Conservation (phyloP, 768 basidiomycete species). For the Auricularia cornea region DNA sequence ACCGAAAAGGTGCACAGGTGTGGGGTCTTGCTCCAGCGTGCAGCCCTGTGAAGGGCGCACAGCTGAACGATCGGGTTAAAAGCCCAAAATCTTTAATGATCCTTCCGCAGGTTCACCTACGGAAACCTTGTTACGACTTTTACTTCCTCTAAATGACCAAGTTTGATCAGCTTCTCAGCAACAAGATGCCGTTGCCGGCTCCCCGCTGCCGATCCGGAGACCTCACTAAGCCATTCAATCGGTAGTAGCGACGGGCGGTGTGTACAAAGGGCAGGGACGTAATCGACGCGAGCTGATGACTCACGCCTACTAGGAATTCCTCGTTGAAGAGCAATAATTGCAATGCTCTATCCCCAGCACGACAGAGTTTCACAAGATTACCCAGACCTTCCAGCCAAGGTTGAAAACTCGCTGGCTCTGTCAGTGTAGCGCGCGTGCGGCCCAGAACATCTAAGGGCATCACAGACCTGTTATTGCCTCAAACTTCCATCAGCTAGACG, state of each 20-base stretch:
- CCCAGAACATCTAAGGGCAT: constrained; percentile 88
- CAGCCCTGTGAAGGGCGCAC: constrained; percentile 8
- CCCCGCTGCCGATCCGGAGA: constrained; percentile 68
- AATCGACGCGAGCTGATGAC: constrained; percentile 86
- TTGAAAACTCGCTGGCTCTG: constrained; percentile 75
- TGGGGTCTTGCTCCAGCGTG: constrained; percentile 32
- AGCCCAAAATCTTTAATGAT: constrained; percentile 45
- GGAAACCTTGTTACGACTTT: constrained; percentile 78
- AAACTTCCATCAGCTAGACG: constrained; percentile 77
- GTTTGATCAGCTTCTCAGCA: constrained; percentile 61
- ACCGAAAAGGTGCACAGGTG: constrained; percentile 38
- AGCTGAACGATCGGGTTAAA: not conserved
- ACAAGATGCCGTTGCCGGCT: constrained; percentile 42
- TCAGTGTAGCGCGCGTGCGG: constrained; percentile 84
- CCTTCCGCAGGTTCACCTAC: constrained; percentile 78
- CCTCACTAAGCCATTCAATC: constrained; percentile 88
- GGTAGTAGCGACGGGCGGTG: constrained; percentile 87
- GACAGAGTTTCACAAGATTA: constrained; percentile 75
- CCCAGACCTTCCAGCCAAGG: constrained; percentile 70
- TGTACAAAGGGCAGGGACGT: constrained; percentile 88
- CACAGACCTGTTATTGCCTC: constrained; percentile 89
- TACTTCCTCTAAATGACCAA: constrained; percentile 81
- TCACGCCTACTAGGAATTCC: constrained; percentile 84
- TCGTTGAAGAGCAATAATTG: constrained; percentile 89
- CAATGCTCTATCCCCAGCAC: constrained; percentile 85